Percentiles rank a stretch among this genome's conserved stretches.
These are phyloP conservation scores for Panicum virgatum DNA, from an alignment of 202 grass and related monocot genomes.

Conservation along the genomic window DNA sequence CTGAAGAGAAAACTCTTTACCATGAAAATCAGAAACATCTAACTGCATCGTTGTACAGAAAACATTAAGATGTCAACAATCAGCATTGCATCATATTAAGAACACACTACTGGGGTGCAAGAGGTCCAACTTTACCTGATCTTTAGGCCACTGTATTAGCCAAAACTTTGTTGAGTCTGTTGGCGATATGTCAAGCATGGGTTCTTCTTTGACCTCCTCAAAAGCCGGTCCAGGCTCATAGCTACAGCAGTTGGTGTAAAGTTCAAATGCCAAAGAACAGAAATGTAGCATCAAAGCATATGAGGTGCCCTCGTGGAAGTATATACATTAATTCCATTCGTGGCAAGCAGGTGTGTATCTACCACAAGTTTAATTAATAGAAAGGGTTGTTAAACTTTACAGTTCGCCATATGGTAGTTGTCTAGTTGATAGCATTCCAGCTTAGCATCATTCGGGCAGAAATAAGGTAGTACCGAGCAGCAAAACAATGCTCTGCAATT, in stretches of 20 bases:
- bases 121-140: slow-evolving; percentile 45
- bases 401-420: neutral
- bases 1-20: slow-evolving; percentile 68
- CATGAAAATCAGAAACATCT: slow-evolving; percentile 66
- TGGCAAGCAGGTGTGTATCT: neutral
- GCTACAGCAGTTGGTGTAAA: slow-evolving; percentile 41
- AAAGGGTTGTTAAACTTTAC: neutral
- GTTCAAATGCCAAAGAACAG: slow-evolving; percentile 25
- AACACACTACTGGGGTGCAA: slow-evolving; percentile 5
- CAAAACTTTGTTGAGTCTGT: slow-evolving; percentile 78
- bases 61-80: neutral
- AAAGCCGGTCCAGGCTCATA: slow-evolving; percentile 69
- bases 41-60: slow-evolving; percentile 44
- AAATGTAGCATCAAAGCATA: neutral
- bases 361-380: neutral
- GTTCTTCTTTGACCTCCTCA: slow-evolving; percentile 43
- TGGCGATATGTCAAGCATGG: slow-evolving; percentile 45
- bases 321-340: neutral
- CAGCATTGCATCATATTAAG: neutral
- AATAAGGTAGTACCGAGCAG: neutral
- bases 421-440: neutral
- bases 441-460: neutral
- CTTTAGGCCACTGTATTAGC: slow-evolving; percentile 85
- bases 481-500: neutral
- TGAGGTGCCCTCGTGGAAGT: neutral